Percentiles rank a stretch among this genome's conserved stretches.
phyloP scores from a whole-genome alignment of 2,329 filamentous ascomycete genomes.

The Neonectria faginata region DNA sequence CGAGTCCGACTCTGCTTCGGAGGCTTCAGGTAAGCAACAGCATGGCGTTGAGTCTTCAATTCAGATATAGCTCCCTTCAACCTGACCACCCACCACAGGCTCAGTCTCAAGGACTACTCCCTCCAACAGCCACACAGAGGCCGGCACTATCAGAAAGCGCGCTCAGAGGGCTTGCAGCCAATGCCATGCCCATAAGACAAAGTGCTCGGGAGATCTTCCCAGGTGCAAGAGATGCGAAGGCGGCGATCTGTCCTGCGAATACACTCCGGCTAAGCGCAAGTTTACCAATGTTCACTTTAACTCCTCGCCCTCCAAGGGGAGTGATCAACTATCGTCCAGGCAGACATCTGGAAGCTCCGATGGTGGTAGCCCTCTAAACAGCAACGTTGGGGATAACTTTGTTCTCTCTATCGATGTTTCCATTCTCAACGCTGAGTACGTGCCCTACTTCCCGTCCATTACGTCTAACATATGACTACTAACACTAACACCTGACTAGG shows the following conservation, averaged over 20 bases:
- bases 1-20: constrained; percentile 33
- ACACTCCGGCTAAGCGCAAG: constrained; percentile 53
- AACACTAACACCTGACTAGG: constrained; percentile 34
- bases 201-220: constrained; percentile 57
- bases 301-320: constrained; percentile 23
- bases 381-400: constrained; percentile 29
- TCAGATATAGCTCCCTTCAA: not conserved
- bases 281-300: constrained; percentile 51
- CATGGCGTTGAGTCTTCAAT: not conserved
- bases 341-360: constrained; percentile 30
- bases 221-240: constrained; percentile 54
- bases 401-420: constrained; percentile 42
- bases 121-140: constrained; percentile 56
- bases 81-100: constrained; percentile 34
- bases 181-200: constrained; percentile 58
- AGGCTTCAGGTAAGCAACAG: constrained; percentile 36
- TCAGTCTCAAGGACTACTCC: constrained; percentile 54
- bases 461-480: not conserved
- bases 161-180: constrained; percentile 57
- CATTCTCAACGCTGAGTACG: constrained; percentile 48
- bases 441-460: not conserved
- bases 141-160: constrained; percentile 55
- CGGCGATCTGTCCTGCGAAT: constrained; percentile 53
- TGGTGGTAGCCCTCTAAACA: constrained; percentile 36
- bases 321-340: constrained; percentile 18